phyloP scores from a whole-genome alignment of 495 filamentous ascomycete genomes.

The Penicillium verhagenii region DNA sequence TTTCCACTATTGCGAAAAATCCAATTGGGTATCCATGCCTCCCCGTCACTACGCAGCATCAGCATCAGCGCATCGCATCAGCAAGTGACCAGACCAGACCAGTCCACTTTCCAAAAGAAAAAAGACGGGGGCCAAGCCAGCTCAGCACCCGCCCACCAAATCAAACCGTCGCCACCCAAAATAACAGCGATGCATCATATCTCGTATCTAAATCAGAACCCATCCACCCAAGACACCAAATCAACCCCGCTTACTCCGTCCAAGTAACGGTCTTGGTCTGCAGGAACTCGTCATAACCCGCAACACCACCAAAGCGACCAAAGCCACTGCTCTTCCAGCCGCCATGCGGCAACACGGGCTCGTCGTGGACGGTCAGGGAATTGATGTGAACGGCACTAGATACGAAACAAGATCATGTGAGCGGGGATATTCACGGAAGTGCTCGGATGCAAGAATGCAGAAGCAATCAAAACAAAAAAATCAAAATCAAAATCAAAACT shows the following conservation, averaged over 20 bases:
- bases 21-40: conserved; percentile 1
- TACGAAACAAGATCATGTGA: background rate
- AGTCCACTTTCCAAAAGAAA: background rate
- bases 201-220: background rate
- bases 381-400: conserved; percentile 82
- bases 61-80: background rate
- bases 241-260: conserved; percentile 29
- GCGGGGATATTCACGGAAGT: background rate
- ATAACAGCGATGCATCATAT: background rate
- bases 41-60: background rate
- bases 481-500: conserved; percentile 9
- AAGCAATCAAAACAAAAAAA: background rate
- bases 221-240: too few relatives aligned
- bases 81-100: background rate
- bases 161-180: background rate
- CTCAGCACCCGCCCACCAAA: conserved; percentile 3
- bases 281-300: conserved; percentile 72
- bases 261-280: conserved; percentile 83
- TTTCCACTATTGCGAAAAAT: background rate
- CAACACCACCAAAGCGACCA: conserved; percentile 61
- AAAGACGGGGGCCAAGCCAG: conserved; percentile 12
- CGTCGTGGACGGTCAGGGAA: conserved; percentile 80
- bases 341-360: conserved; percentile 75
- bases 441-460: background rate
- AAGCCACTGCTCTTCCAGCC: conserved; percentile 84